Conservation (phyloP, 192 early-diverging fungal species). For the Umbelopsis sp. region DNA sequence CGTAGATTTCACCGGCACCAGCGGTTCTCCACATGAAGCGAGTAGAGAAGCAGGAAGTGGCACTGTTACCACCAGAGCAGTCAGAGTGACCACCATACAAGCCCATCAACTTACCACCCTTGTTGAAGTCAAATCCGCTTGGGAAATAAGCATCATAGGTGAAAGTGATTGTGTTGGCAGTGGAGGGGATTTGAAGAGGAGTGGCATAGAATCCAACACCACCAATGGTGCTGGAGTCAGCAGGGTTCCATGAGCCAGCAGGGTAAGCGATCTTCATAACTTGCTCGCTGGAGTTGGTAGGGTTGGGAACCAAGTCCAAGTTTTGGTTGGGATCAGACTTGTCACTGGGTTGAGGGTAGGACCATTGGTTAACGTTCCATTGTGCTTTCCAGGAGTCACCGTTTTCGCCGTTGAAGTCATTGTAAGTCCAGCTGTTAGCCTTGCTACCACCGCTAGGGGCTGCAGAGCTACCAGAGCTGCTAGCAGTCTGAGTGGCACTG, state of each 20-base stretch:
- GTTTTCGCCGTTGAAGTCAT: neutral
- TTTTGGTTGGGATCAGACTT: neutral
- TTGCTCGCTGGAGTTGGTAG: conserved; percentile 7
- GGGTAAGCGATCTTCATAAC: conserved; percentile 41
- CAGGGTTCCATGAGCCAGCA: conserved; percentile 33
- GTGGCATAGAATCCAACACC: conserved; percentile 41
- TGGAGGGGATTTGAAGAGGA: conserved; percentile 25
- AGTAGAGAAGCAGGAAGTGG: conserved; percentile 42
- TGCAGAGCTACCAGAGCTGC: neutral
- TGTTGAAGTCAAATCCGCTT: conserved; percentile 51
- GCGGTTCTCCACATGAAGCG: conserved; percentile 47
- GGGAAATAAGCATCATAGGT: conserved; percentile 51
- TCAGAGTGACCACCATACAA: conserved; percentile 54
- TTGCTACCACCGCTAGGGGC: neutral
- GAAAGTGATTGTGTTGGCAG: conserved; percentile 13
- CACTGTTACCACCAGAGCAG: conserved; percentile 55
- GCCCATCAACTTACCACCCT: conserved; percentile 62
- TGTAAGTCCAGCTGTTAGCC: neutral
- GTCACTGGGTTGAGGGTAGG: neutral
- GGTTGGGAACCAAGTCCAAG: neutral
- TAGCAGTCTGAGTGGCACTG: neutral
- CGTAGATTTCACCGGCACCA: conserved; percentile 58
- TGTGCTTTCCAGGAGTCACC: neutral
- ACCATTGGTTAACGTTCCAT: neutral
- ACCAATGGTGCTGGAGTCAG: conserved; percentile 16